Conservation (phyloP, 2,329 filamentous ascomycete genomes). For the Ophiostoma angusticollis region DNA sequence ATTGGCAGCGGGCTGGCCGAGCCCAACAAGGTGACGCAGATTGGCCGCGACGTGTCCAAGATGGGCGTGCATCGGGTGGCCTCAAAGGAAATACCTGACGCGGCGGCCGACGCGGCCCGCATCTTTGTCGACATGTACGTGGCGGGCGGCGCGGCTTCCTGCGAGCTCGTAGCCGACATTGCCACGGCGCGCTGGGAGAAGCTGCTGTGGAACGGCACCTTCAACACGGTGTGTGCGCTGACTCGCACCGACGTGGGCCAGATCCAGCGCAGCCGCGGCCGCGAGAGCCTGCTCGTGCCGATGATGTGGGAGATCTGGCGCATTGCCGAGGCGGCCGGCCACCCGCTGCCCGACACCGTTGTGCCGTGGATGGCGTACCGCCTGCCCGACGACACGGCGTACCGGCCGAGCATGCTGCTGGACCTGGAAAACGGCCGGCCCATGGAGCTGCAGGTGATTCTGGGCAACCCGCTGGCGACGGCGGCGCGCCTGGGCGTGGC, state of each 20-base stretch:
- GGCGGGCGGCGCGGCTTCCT: conserved; percentile 8
- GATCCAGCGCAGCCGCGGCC: conserved; percentile 13
- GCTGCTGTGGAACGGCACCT: conserved; percentile 14
- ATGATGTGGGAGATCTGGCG: conserved; percentile 23
- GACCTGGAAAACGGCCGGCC: conserved; percentile 18
- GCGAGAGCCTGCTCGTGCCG: conserved; percentile 18
- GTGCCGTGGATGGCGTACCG: conserved; percentile 20
- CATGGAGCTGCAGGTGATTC: conserved; percentile 23
- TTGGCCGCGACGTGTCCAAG: conserved; percentile 10
- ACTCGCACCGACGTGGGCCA: conserved; percentile 11
- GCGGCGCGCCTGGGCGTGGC: conserved; percentile 10
- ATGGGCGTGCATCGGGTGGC: conserved; percentile 8
- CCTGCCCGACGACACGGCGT: conserved; percentile 16
- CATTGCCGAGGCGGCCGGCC: conserved; percentile 22
- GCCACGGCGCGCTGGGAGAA: conserved; percentile 13
- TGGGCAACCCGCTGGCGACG: conserved; percentile 21
- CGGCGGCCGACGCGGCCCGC: background rate
- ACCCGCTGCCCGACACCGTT: conserved; percentile 16
- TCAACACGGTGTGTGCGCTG: conserved; percentile 14
- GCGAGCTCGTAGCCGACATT: conserved; percentile 10
- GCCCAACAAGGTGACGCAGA: conserved; percentile 10
- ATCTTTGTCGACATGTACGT: conserved; percentile 6
- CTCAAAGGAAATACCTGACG: background rate
- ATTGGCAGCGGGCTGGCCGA: conserved; percentile 10
- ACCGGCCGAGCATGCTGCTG: conserved; percentile 22